These are phyloP conservation scores for Sporisorium sorghi DNA, from an alignment of 1,284 basidiomycete genomes.

Conservation along the genomic window DNA sequence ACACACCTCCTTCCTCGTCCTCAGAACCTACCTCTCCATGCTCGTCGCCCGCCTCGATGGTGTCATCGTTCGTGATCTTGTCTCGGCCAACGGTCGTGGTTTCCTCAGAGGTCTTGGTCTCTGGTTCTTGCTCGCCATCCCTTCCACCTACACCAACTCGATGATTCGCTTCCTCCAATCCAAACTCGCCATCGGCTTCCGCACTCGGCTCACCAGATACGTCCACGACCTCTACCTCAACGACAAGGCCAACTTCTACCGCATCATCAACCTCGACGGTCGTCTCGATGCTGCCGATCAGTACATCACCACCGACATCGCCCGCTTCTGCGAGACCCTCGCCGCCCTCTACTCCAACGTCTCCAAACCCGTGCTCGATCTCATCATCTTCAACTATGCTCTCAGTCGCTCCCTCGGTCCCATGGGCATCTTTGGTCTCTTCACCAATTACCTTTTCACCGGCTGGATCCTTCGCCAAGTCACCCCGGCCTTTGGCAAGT, in stretches of 20 bases:
- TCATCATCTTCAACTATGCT: slow-evolving; percentile 92
- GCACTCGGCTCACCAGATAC: slow-evolving; percentile 89
- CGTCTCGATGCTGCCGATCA: slow-evolving; percentile 68
- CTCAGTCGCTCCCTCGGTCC: slow-evolving; percentile 86
- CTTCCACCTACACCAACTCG: slow-evolving; percentile 94
- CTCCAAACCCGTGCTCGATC: slow-evolving; percentile 86
- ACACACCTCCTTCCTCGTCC: slow-evolving; percentile 88
- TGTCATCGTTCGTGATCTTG: slow-evolving; percentile 86
- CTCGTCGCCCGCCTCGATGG: slow-evolving; percentile 91
- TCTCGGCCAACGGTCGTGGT: slow-evolving; percentile 84
- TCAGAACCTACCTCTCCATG: slow-evolving; percentile 79
- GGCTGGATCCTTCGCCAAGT: slow-evolving; percentile 83
- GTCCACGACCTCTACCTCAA: slow-evolving; percentile 85
- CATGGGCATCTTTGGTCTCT: slow-evolving; percentile 79
- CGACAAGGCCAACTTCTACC: slow-evolving; percentile 74
- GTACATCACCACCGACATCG: slow-evolving; percentile 92
- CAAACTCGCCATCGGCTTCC: slow-evolving; percentile 85
- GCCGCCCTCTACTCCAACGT: slow-evolving; percentile 80
- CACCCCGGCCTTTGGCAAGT: slow-evolving; percentile 91
- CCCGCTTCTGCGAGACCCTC: slow-evolving; percentile 87
- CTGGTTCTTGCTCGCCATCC: slow-evolving; percentile 91
- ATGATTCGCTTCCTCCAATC: slow-evolving; percentile 94
- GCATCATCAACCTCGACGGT: slow-evolving; percentile 65
- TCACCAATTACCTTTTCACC: slow-evolving; percentile 86
- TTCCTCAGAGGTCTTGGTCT: slow-evolving; percentile 85